phyloP scores from a whole-genome alignment of 495 filamentous ascomycete species.

The Jackrogersella multiformis region DNA sequence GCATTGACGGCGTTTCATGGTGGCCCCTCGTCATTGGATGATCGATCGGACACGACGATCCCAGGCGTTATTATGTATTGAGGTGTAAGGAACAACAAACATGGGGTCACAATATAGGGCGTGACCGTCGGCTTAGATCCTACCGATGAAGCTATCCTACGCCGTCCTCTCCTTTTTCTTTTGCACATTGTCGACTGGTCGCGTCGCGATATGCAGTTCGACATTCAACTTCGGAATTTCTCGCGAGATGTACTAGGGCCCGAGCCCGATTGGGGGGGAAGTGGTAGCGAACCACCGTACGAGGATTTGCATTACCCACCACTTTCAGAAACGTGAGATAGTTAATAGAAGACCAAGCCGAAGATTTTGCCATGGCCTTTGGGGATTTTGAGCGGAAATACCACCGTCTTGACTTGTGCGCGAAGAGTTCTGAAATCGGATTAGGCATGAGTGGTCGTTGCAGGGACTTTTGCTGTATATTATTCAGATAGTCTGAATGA shows the following conservation, averaged over 20 bases:
- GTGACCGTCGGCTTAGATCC: slow-evolving; percentile 43
- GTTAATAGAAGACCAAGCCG: slow-evolving; percentile 38
- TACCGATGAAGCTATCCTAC: slow-evolving; percentile 42
- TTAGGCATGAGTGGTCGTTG: slow-evolving; percentile 40
- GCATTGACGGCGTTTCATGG: slow-evolving; percentile 64
- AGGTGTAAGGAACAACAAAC: slow-evolving; percentile 50
- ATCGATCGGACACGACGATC: slow-evolving; percentile 51
- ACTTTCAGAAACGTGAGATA: slow-evolving; percentile 36
- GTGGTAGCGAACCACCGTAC: slow-evolving; percentile 12
- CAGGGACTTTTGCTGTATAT: slow-evolving; percentile 48
- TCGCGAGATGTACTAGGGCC: slow-evolving; percentile 41
- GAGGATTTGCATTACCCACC: slow-evolving; percentile 15
- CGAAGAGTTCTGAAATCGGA: slow-evolving; percentile 39
- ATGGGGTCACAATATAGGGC: slow-evolving; percentile 41
- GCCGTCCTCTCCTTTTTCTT: slow-evolving; percentile 60
- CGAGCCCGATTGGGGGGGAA: slow-evolving; percentile 26
- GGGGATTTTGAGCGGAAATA: slow-evolving; percentile 29
- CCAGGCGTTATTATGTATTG: slow-evolving; percentile 50
- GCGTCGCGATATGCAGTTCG: slow-evolving; percentile 32
- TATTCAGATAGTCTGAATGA: slow-evolving; percentile 48
- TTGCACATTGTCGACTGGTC: slow-evolving; percentile 39
- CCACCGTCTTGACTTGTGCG: slow-evolving; percentile 33
- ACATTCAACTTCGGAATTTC: slow-evolving; percentile 36
- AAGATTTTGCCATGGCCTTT: slow-evolving; percentile 9
- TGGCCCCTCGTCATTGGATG: slow-evolving; percentile 55